Conservation (phyloP, 805 yeast genomes). For the Candida gorgasii region DNA sequence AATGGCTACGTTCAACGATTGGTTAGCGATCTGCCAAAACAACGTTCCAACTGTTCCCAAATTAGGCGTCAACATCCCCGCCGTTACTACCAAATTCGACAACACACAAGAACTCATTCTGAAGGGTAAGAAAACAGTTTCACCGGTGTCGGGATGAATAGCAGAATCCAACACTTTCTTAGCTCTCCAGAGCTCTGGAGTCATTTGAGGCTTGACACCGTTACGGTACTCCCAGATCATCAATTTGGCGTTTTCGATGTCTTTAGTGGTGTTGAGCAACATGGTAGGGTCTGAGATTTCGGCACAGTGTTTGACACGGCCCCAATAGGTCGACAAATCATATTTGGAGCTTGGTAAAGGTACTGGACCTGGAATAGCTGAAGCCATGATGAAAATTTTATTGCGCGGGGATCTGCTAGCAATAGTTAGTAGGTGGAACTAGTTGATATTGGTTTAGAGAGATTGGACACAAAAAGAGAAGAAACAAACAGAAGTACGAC, state of each 20-base stretch:
- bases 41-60: constrained; percentile 86
- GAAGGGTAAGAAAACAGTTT: constrained; percentile 88
- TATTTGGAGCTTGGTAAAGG: constrained; percentile 77
- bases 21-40: constrained; percentile 98
- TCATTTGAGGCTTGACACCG: constrained; percentile 64
- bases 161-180: constrained; percentile 87
- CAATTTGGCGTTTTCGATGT: constrained; percentile 63
- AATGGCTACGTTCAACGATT: constrained; percentile 93
- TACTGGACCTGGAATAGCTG: constrained; percentile 80
- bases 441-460: too few relatives aligned
- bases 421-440: too few relatives aligned
- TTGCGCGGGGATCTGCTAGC: too few relatives aligned
- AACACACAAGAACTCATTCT: constrained; percentile 96
- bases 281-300: constrained; percentile 90
- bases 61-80: constrained; percentile 96
- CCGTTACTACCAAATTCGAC: constrained; percentile 91
- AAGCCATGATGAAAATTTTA: constrained; percentile 59
- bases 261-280: constrained; percentile 69
- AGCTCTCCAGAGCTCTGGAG: constrained; percentile 85
- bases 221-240: constrained; percentile 70
- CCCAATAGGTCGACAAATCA: constrained; percentile 84
- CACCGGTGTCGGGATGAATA: constrained; percentile 95
- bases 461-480: background rate
- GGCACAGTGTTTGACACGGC: constrained; percentile 92
- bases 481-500: background rate